Conservation (phyloP, 73 alveolate species). For the Paramecium sonneborni region DNA sequence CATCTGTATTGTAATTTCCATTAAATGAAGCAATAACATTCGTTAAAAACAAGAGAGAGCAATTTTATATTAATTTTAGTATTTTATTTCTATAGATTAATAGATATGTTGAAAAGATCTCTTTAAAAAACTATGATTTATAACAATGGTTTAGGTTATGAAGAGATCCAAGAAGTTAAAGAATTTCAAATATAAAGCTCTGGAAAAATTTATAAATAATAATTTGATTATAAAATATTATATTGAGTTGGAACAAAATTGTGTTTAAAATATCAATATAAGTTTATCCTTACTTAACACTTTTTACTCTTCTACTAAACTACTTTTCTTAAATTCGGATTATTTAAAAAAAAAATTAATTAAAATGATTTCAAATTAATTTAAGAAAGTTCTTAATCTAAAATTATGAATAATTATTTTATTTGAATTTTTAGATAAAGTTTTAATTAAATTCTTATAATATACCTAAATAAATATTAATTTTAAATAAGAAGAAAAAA, state of each 20-base stretch:
- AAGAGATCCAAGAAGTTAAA: neutral
- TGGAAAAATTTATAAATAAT: neutral
- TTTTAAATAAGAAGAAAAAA: no score
- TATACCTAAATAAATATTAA: no score
- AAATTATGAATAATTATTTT: no score
- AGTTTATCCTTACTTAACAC: no score
- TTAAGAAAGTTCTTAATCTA: no score
- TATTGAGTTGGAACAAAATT: neutral
- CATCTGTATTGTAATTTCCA: slow-evolving; percentile 63
- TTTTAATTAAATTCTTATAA: no score
- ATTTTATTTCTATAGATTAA: neutral
- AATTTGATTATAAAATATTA: neutral
- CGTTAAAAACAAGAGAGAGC: slow-evolving; percentile 64
- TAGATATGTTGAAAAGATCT: neutral
- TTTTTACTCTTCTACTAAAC: no score
- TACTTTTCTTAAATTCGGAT: no score
- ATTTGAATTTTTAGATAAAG: no score
- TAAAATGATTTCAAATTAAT: no score
- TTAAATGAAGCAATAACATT: slow-evolving; percentile 69
- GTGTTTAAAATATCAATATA: no score
- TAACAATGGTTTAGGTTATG: neutral
- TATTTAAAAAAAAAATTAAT: no score
- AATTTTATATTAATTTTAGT: slow-evolving; percentile 25
- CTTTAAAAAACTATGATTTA: neutral
- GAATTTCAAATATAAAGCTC: neutral